Conservation (phyloP, 352 stramenopile species). For the Pythium oligandrum region DNA sequence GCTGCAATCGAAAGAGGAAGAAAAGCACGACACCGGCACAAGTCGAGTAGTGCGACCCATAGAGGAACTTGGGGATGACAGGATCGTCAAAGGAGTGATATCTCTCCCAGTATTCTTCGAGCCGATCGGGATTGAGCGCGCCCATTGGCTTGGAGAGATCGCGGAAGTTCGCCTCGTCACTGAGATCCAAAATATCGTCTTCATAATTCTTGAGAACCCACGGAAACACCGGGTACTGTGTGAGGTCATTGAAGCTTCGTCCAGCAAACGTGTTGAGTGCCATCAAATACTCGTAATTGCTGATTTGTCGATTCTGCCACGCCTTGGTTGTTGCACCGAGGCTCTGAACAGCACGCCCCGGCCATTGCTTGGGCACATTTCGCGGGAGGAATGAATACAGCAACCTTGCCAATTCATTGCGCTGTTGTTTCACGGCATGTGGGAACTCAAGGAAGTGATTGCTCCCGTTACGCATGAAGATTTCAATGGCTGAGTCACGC, state of each 20-base stretch:
- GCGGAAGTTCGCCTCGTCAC: slow-evolving; percentile 90
- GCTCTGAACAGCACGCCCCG: slow-evolving; percentile 41
- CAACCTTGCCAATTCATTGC: slow-evolving; percentile 67
- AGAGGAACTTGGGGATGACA: slow-evolving; percentile 88
- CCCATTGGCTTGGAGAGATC: slow-evolving; percentile 98
- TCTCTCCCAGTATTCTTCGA: slow-evolving; percentile 93
- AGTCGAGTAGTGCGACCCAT: slow-evolving; percentile 97
- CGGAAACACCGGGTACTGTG: slow-evolving; percentile 96
- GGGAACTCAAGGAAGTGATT: slow-evolving; percentile 84
- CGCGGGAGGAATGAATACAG: slow-evolving; percentile 76
- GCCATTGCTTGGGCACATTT: slow-evolving; percentile 73
- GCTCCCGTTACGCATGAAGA: slow-evolving; percentile 76
- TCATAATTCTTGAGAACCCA: slow-evolving; percentile 87
- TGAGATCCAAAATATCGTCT: slow-evolving; percentile 62
- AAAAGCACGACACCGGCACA: slow-evolving; percentile 96
- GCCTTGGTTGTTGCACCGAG: slow-evolving; percentile 59
- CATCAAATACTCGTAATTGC: slow-evolving; percentile 97
- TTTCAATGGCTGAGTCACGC: slow-evolving; percentile 74
- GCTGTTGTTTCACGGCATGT: slow-evolving; percentile 56
- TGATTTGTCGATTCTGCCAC: slow-evolving; percentile 76
- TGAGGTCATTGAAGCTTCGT: slow-evolving; percentile 90
- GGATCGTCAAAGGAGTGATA: slow-evolving; percentile 92
- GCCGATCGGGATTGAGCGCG: slow-evolving; percentile 91
- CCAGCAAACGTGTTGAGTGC: slow-evolving; percentile 90
- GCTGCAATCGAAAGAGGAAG: slow-evolving; percentile 98